Base-by-base conservation (phyloP, 495 filamentous ascomycete species). In the Daldinia decipiens region DNA sequence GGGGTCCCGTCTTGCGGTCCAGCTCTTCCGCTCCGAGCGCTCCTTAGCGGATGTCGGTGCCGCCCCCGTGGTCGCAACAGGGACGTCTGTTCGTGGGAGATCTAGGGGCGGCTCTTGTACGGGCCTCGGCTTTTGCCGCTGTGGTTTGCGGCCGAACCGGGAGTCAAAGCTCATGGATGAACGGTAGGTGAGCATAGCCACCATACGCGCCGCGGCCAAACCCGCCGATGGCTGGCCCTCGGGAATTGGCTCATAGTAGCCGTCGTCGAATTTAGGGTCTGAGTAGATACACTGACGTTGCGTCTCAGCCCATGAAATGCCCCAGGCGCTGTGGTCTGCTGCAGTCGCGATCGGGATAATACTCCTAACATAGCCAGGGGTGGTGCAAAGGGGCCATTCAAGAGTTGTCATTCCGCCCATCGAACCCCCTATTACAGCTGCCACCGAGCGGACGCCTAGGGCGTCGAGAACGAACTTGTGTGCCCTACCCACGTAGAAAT, bases 101-200 rank as follows among this genome's bases (percentile, higher is more conserved):
- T 74, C 68, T 5, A 71, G 71, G 1, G 60, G 74, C 5, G 67
- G 71, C 38, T 69, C 68, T 50, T 67, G 60, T 3, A 68, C 66
- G 12, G 71, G 26, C 31, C 65, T 51, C 2, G 40, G 39, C 50
- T 65, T 73, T 56, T 73, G 68, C 4, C 67, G 68, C 57, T 73
- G 72, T 12, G 61, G 74, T 59, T 72, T 78, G n/a, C 79, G 69
- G 15, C 79, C 74, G 65, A 81, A 81, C 0, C 78, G 65, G 11
- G 51, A 27, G 58, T 80, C 77, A 62, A 81, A 80, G 12, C 77
- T 79, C 24, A 66, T 62, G 36, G 62, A 74, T 21, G 79, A 80
- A 4, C 79, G 78, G 50, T 81, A 81, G 1, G 79, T 80, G 15
- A 81, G 76, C 76, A 80, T 79, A n/a, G 79, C 78, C 2, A 80